Conservation (phyloP, 345 rosid genomes). For the Noccaea caerulescens region DNA sequence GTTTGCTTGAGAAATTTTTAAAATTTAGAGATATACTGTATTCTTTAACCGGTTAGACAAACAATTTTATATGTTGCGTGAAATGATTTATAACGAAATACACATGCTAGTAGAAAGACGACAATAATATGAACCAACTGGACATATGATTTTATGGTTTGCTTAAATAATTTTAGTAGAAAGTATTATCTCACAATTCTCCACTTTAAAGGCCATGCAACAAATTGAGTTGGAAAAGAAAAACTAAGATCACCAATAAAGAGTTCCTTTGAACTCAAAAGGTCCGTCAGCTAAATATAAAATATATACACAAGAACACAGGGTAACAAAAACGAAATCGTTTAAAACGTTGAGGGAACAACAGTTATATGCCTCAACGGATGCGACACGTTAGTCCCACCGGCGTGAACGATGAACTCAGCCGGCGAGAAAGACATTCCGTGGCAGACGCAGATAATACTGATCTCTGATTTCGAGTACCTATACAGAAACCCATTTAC, state of each 20-base stretch:
- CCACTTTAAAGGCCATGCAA: too few relatives aligned
- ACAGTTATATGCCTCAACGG: slow-evolving; percentile 64
- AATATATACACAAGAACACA: slow-evolving; percentile 14
- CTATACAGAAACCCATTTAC: slow-evolving; percentile 63
- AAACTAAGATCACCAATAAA: neutral
- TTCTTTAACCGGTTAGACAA: too few relatives aligned
- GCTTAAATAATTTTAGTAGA: too few relatives aligned
- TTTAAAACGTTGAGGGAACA: slow-evolving; percentile 48
- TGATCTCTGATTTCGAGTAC: slow-evolving; percentile 59
- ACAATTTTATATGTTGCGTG: too few relatives aligned
- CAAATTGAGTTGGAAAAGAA: too few relatives aligned
- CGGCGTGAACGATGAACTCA: slow-evolving; percentile 78
- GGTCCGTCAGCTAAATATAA: neutral
- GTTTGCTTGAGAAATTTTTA: too few relatives aligned
- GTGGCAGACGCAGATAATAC: slow-evolving; percentile 73
- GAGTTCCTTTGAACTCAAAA: slow-evolving; percentile 22
- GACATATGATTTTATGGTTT: too few relatives aligned
- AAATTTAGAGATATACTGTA: too few relatives aligned
- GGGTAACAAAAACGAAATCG: neutral
- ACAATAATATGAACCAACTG: too few relatives aligned
- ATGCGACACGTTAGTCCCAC: slow-evolving; percentile 55
- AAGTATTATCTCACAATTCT: too few relatives aligned
- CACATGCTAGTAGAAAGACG: too few relatives aligned
- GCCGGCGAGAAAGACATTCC: slow-evolving; percentile 70
- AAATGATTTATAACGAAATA: too few relatives aligned